Evolutionary conservation across 305 asterid species (phyloP).

Genomic region (Rubia occidens): DNA sequence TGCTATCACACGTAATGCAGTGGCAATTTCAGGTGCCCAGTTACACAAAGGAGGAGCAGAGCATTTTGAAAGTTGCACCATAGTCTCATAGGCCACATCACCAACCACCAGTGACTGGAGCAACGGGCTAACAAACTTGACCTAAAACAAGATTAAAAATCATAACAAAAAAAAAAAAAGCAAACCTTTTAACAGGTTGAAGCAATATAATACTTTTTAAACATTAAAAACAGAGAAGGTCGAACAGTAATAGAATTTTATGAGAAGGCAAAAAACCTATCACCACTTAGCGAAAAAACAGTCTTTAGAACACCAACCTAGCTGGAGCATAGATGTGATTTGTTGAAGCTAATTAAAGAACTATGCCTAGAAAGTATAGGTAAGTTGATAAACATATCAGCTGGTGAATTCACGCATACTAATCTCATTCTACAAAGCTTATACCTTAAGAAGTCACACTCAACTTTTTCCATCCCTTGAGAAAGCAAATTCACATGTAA

Average conservation of each 20-base stretch:
- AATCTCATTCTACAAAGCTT: neutral
- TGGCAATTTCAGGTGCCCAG: slow-evolving; percentile 96
- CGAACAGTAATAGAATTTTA: neutral
- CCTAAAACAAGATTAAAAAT: slow-evolving; percentile 31
- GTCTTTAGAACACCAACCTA: neutral
- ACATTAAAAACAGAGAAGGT: neutral
- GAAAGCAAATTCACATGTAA: too few relatives aligned
- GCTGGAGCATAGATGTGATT: neutral
- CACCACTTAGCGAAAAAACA: neutral
- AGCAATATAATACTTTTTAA: neutral
- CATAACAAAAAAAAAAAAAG: too few relatives aligned
- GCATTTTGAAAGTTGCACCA: slow-evolving; percentile 86
- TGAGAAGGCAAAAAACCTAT: neutral
- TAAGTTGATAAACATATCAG: neutral
- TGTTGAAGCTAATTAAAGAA: neutral
- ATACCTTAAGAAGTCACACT: too few relatives aligned
- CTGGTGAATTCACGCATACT: neutral
- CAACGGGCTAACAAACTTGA: slow-evolving; percentile 65
- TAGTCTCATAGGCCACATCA: slow-evolving; percentile 78
- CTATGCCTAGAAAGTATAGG: neutral
- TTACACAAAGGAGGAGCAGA: slow-evolving; percentile 78
- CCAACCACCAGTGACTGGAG: slow-evolving; percentile 77
- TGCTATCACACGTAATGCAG: slow-evolving; percentile 69
- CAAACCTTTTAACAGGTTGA: neutral
- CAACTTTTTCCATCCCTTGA: neutral